Conservation (phyloP, 441 rosid genomes). For the Gossypium trilobum region DNA sequence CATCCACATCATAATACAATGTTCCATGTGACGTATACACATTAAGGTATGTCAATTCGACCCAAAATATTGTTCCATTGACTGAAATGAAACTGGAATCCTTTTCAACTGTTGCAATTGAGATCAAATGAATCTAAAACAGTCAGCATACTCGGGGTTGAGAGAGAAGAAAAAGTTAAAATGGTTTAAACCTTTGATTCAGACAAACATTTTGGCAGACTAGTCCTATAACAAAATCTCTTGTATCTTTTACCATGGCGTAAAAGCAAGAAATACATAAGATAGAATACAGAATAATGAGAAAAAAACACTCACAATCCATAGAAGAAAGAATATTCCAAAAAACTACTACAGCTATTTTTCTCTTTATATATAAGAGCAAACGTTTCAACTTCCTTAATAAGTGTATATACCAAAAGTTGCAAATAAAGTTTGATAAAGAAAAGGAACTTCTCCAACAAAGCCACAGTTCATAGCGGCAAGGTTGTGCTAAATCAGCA, state of each 20-base stretch:
- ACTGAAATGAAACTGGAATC: slow-evolving; percentile 34
- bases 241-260: background rate
- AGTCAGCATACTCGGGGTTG: too few species aligned
- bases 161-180: background rate
- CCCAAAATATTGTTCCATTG: slow-evolving; percentile 25
- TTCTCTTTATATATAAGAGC: too few species aligned
- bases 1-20: slow-evolving; percentile 20
- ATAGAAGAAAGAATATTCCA: too few species aligned
- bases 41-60: slow-evolving; percentile 23
- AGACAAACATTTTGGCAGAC: background rate
- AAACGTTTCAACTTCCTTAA: too few species aligned
- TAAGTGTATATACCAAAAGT: too few species aligned
- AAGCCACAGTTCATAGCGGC: too few species aligned
- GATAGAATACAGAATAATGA: background rate
- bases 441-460: too few species aligned
- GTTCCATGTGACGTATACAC: slow-evolving; percentile 7
- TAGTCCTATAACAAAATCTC: background rate
- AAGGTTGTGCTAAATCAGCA: too few species aligned
- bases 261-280: background rate
- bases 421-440: too few species aligned
- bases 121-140: background rate
- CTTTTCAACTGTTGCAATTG: slow-evolving; percentile 24
- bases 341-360: too few species aligned
- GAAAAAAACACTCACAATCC: background rate
- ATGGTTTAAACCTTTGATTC: background rate